Evolutionary conservation across 2,329 filamentous ascomycete genomes (phyloP).

Genomic region (Metarhizium robertsii): DNA sequence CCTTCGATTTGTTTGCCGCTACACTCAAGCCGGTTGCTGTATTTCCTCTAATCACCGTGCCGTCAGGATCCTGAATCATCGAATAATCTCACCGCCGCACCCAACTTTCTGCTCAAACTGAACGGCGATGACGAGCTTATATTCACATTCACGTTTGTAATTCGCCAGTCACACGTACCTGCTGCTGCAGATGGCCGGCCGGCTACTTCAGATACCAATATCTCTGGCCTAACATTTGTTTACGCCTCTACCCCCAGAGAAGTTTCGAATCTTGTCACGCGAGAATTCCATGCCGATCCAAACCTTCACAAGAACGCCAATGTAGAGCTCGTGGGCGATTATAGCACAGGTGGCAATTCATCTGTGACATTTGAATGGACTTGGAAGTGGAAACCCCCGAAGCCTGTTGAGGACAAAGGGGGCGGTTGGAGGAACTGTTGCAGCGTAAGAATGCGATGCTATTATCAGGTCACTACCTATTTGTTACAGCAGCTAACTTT

Average conservation of each 20-base stretch:
- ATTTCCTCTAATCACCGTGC: slow-evolving; percentile 4
- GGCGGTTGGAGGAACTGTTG: slow-evolving; percentile 95
- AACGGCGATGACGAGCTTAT: slow-evolving; percentile 84
- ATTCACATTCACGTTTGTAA: slow-evolving; percentile 86
- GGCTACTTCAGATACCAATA: slow-evolving; percentile 56
- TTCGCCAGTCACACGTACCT: slow-evolving; percentile 43
- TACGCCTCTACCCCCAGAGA: slow-evolving; percentile 80
- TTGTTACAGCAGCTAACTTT: neutral
- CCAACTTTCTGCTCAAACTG: slow-evolving; percentile 77
- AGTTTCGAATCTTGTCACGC: slow-evolving; percentile 85
- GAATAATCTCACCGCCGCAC: slow-evolving; percentile 34
- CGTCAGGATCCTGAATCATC: slow-evolving; percentile 65
- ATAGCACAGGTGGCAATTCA: slow-evolving; percentile 68
- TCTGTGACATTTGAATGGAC: slow-evolving; percentile 89
- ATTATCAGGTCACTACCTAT: neutral
- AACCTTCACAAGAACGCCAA: slow-evolving; percentile 97
- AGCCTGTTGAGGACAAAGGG: slow-evolving; percentile 66
- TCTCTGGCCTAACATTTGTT: slow-evolving; percentile 86
- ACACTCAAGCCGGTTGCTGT: neutral
- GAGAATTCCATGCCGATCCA: slow-evolving; percentile 93
- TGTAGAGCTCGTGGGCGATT: slow-evolving; percentile 91
- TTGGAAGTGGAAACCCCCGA: slow-evolving; percentile 95
- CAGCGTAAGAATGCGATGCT: slow-evolving; percentile 45
- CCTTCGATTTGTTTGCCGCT: neutral
- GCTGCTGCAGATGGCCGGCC: slow-evolving; percentile 40